Evolutionary conservation across 2,329 filamentous ascomycete species (phyloP).

Genomic region (Penicillium paneum): DNA sequence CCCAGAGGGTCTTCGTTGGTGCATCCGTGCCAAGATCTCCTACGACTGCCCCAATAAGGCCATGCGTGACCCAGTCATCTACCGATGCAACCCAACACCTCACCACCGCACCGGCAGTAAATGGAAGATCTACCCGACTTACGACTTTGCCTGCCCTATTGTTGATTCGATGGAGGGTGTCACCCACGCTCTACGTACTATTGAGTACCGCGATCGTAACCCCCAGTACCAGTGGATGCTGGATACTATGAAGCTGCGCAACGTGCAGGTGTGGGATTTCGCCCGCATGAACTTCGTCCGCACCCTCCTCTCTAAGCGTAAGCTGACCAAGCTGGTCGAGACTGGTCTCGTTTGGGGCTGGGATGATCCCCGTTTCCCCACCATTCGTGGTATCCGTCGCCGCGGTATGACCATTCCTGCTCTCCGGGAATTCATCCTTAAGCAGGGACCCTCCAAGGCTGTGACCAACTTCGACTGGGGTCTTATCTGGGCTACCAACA

Average conservation of each 20-base stretch:
- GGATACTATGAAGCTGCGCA: conserved; percentile 46
- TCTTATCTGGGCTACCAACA: conserved; percentile 59
- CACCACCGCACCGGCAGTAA: conserved; percentile 63
- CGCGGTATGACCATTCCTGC: conserved; percentile 50
- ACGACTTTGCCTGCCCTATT: conserved; percentile 64
- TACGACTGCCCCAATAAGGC: conserved; percentile 92
- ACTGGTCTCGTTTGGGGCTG: conserved; percentile 50
- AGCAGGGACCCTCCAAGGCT: conserved; percentile 50
- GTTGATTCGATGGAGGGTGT: conserved; percentile 62
- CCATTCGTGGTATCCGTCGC: conserved; percentile 49
- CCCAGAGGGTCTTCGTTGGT: conserved; percentile 76
- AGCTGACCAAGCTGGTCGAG: conserved; percentile 51
- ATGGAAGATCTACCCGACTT: conserved; percentile 67
- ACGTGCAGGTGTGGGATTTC: conserved; percentile 52
- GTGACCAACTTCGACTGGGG: conserved; percentile 51
- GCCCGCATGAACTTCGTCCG: conserved; percentile 53
- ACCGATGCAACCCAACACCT: conserved; percentile 74
- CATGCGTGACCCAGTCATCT: conserved; percentile 94
- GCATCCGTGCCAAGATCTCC: conserved; percentile 91
- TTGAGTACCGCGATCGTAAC: conserved; percentile 56
- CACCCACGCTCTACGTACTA: conserved; percentile 63
- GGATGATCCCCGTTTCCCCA: conserved; percentile 53
- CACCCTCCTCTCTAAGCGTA: conserved; percentile 51
- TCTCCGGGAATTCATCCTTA: conserved; percentile 50
- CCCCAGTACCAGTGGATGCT: conserved; percentile 53